Evolutionary conservation across 2,329 filamentous ascomycete genomes (phyloP).

Genomic region (Pseudocercospora macadamiae): DNA sequence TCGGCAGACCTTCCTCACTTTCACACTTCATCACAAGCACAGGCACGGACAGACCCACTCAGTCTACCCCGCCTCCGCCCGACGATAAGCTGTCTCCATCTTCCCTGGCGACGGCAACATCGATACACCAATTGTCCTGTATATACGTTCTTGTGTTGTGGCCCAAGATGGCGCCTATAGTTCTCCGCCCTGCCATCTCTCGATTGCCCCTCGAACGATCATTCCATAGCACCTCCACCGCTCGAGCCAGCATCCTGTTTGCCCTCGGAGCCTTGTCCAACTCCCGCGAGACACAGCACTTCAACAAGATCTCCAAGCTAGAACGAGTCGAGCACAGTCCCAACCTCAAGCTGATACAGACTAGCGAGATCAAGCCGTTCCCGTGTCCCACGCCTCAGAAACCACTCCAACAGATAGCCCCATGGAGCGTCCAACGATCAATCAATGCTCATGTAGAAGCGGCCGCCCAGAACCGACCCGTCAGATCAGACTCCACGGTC

Average conservation of each 20-base stretch:
- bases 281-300: slow-evolving; percentile 38
- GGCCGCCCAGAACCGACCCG: background rate
- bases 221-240: slow-evolving; percentile 27
- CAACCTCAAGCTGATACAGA: slow-evolving; percentile 35
- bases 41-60: too few species aligned
- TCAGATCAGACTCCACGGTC: background rate
- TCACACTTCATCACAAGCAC: too few species aligned
- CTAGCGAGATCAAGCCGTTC: slow-evolving; percentile 34
- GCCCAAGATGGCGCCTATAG: slow-evolving; percentile 3
- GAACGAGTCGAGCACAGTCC: slow-evolving; percentile 36
- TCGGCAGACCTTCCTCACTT: too few species aligned
- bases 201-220: slow-evolving; percentile 5
- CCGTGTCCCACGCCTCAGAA: slow-evolving; percentile 3
- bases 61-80: too few species aligned
- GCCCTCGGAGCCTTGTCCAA: slow-evolving; percentile 35
- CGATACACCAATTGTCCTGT: too few species aligned
- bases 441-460: background rate
- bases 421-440: background rate
- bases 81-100: too few species aligned
- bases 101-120: too few species aligned
- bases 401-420: background rate
- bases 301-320: slow-evolving; percentile 36
- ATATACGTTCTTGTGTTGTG: too few species aligned
- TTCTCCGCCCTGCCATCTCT: background rate
- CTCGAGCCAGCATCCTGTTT: slow-evolving; percentile 32